phyloP scores from a whole-genome alignment of 306 rosid species.

The Ceratonia siliqua region DNA sequence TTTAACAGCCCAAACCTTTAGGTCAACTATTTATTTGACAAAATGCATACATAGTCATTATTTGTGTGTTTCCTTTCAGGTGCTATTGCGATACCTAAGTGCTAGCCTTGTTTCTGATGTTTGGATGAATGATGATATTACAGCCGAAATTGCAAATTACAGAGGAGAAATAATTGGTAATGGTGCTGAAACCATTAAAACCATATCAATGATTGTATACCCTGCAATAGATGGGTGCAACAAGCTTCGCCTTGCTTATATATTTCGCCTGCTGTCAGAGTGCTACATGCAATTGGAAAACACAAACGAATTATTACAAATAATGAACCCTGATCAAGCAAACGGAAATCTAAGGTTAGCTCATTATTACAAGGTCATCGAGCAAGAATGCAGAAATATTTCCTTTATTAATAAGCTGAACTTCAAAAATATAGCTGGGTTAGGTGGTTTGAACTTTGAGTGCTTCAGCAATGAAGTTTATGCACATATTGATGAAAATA shows the following conservation, averaged over 20 bases:
- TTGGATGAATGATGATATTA: slow-evolving; percentile 88
- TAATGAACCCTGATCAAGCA: slow-evolving; percentile 50
- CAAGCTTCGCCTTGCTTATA: slow-evolving; percentile 79
- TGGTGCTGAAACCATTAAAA: slow-evolving; percentile 68
- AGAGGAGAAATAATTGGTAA: slow-evolving; percentile 56
- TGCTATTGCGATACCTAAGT: slow-evolving; percentile 63
- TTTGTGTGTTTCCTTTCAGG: slow-evolving; percentile 62
- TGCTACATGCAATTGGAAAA: slow-evolving; percentile 79
- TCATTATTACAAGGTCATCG: slow-evolving; percentile 67
- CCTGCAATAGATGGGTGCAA: slow-evolving; percentile 82
- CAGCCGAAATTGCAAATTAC: slow-evolving; percentile 65
- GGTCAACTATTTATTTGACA: slow-evolving; percentile 19
- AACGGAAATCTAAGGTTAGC: slow-evolving; percentile 54
- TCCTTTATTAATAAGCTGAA: slow-evolving; percentile 63
- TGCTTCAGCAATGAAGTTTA: slow-evolving; percentile 72
- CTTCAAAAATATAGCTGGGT: slow-evolving; percentile 92
- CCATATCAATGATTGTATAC: slow-evolving; percentile 68
- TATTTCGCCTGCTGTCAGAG: slow-evolving; percentile 75
- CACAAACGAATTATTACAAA: slow-evolving; percentile 46
- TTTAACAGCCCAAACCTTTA: slow-evolving; percentile 16
- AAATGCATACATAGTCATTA: background rate
- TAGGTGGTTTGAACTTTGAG: slow-evolving; percentile 73
- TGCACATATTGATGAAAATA: slow-evolving; percentile 61
- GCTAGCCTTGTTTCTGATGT: slow-evolving; percentile 81
- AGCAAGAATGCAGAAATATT: slow-evolving; percentile 76